Evolutionary conservation across 73 alveolate genomes (phyloP).

Genomic region (Paramecium primaurelia): DNA sequence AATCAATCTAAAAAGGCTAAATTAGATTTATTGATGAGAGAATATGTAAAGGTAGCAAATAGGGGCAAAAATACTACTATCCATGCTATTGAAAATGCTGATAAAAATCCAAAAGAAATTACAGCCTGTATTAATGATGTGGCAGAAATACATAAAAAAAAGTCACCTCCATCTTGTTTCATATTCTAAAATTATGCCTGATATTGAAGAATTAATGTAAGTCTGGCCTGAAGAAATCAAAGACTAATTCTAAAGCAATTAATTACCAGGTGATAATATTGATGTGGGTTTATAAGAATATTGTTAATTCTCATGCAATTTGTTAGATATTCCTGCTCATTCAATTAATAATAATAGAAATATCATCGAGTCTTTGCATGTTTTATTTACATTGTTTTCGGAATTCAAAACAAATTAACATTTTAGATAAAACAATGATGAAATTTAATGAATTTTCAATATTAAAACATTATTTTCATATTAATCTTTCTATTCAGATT

Average conservation of each 20-base stretch:
- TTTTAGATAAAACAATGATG: constrained; percentile 66
- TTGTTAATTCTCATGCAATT: constrained; percentile 78
- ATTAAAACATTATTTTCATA: not conserved
- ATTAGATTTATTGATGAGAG: constrained; percentile 70
- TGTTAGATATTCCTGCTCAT: constrained; percentile 95
- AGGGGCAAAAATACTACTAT: constrained; percentile 43
- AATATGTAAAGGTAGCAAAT: constrained; percentile 72
- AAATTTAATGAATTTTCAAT: not conserved
- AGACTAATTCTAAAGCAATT: constrained; percentile 71
- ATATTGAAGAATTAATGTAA: constrained; percentile 87
- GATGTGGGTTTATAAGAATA: constrained; percentile 85
- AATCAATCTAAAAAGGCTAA: constrained; percentile 74
- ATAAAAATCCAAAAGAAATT: constrained; percentile 92
- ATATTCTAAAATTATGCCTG: constrained; percentile 93
- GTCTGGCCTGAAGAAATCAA: constrained; percentile 94
- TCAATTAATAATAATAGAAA: constrained; percentile 79
- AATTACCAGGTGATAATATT: constrained; percentile 89
- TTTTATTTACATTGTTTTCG: constrained; percentile 88
- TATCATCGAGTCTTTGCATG: constrained; percentile 89
- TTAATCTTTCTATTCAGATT: not conserved
- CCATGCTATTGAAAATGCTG: constrained; percentile 88
- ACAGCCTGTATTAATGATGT: constrained; percentile 88
- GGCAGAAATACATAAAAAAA: constrained; percentile 85
- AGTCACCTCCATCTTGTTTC: constrained; percentile 93
- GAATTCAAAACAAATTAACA: constrained; percentile 90